Percentiles rank a stretch among this genome's conserved stretches.
Conservation (phyloP, 2,329 filamentous ascomycete genomes). For the Colletotrichum lentis region DNA sequence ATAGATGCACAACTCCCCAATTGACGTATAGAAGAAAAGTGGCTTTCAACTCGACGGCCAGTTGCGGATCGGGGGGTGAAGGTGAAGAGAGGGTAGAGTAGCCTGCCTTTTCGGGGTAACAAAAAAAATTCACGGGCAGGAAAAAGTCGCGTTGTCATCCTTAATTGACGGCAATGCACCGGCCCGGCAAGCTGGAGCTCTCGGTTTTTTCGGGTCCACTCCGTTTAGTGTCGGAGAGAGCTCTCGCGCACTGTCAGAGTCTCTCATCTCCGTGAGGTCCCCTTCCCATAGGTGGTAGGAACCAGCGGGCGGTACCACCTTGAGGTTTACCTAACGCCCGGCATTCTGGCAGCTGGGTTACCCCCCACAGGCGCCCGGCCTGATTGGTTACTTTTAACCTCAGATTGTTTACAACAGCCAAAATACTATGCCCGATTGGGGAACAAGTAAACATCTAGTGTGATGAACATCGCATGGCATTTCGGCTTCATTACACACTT, state of each 20-base stretch:
- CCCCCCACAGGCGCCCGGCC: neutral
- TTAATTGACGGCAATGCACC: conserved; percentile 38
- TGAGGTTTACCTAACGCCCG: conserved; percentile 18
- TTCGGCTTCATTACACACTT: conserved; percentile 1
- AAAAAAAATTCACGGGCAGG: conserved; percentile 29
- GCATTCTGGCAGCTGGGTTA: neutral
- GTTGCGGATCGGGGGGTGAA: neutral
- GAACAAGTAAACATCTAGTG: conserved; percentile 21
- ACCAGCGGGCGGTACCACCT: too few relatives aligned
- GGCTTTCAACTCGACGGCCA: conserved; percentile 18
- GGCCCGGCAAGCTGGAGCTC: conserved; percentile 35
- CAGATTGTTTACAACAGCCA: neutral
- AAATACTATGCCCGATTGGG: conserved; percentile 15
- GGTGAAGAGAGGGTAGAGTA: conserved; percentile 16
- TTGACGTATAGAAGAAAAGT: conserved; percentile 8
- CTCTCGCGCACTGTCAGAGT: conserved; percentile 3
- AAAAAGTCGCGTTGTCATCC: conserved; percentile 34
- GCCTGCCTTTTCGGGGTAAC: conserved; percentile 7
- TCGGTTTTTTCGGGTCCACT: conserved; percentile 29
- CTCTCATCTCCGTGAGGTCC: too few relatives aligned
- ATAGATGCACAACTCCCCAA: conserved; percentile 18
- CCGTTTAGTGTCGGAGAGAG: conserved; percentile 16
- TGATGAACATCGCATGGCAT: neutral
- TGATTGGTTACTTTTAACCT: neutral
- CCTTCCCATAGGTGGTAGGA: too few relatives aligned